These are phyloP conservation scores for Sphaerulina vaccinii DNA, from an alignment of 2,329 filamentous ascomycete genomes.

Conservation along the genomic window DNA sequence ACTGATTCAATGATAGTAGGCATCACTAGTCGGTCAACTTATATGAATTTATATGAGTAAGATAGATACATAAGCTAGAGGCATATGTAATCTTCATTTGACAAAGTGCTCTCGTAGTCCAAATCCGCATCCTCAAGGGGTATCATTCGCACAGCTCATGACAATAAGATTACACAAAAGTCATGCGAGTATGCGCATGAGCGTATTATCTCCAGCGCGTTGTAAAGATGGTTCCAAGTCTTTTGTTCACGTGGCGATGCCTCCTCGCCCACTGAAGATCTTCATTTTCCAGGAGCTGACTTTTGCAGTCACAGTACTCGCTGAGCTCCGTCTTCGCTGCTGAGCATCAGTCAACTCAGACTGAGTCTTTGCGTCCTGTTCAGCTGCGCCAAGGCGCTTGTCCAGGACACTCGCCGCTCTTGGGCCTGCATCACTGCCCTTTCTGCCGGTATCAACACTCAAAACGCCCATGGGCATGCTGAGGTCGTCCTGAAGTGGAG, in stretches of 20 bases:
- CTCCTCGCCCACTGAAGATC: slow-evolving; percentile 13
- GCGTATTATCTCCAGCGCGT: no score
- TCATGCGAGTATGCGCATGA: no score
- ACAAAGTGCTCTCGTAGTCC: no score
- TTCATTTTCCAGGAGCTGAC: slow-evolving; percentile 22
- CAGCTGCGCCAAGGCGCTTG: slow-evolving; percentile 2
- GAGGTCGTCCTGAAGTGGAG: slow-evolving; percentile 13
- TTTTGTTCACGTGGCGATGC: not conserved
- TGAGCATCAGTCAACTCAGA: not conserved
- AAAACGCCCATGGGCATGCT: slow-evolving; percentile 22
- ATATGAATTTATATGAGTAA: no score
- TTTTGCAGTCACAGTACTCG: slow-evolving; percentile 22
- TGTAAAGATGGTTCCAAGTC: no score
- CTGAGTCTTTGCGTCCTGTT: slow-evolving; percentile 9
- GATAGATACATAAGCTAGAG: no score
- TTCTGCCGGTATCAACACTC: slow-evolving; percentile 10
- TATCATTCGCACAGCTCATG: no score
- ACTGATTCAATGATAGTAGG: not conserved
- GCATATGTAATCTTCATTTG: no score
- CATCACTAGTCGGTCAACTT: no score
- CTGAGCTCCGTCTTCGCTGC: slow-evolving; percentile 16
- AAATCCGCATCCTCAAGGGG: no score
- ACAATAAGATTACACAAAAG: no score
- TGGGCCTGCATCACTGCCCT: slow-evolving; percentile 13
- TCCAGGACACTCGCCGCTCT: slow-evolving; percentile 14